These are phyloP conservation scores for Telfairia occidentalis DNA, from an alignment of 331 rosid genomes.

Conservation along the genomic window DNA sequence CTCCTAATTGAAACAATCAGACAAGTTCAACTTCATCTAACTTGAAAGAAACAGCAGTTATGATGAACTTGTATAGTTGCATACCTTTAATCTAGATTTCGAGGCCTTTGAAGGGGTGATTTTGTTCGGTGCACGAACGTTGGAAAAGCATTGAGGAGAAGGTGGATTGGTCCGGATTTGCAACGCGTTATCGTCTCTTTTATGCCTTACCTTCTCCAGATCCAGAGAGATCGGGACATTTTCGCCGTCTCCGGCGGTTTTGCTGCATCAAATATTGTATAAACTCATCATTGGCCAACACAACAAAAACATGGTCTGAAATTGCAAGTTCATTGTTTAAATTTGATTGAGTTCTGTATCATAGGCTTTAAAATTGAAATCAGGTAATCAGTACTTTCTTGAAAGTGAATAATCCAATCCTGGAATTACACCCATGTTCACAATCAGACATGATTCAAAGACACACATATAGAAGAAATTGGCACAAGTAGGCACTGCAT, in stretches of 20 bases:
- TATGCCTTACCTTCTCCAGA: conserved; percentile 31
- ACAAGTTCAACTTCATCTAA: neutral
- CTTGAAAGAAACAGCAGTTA: neutral
- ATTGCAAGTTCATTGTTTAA: neutral
- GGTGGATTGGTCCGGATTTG: conserved; percentile 88
- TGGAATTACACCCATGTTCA: too few relatives aligned
- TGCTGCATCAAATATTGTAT: conserved; percentile 15
- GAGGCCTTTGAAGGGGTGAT: conserved; percentile 32
- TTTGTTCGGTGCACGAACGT: conserved; percentile 27
- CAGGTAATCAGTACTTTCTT: neutral
- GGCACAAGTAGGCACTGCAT: neutral
- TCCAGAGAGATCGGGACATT: conserved; percentile 49
- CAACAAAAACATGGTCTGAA: neutral
- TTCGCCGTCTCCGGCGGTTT: conserved; percentile 44
- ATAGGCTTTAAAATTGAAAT: neutral
- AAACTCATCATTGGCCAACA: neutral
- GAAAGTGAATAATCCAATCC: too few relatives aligned
- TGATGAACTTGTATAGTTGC: conserved; percentile 4
- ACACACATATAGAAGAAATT: neutral
- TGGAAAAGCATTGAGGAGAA: conserved; percentile 95
- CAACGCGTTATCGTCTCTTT: conserved; percentile 30
- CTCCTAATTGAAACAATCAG: conserved; percentile 27
- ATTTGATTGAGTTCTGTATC: neutral
- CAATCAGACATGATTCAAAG: neutral
- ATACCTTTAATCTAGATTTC: conserved; percentile 57